phyloP scores from a whole-genome alignment of 2,329 filamentous ascomycete genomes.

The Pseudocercospora fuligena region DNA sequence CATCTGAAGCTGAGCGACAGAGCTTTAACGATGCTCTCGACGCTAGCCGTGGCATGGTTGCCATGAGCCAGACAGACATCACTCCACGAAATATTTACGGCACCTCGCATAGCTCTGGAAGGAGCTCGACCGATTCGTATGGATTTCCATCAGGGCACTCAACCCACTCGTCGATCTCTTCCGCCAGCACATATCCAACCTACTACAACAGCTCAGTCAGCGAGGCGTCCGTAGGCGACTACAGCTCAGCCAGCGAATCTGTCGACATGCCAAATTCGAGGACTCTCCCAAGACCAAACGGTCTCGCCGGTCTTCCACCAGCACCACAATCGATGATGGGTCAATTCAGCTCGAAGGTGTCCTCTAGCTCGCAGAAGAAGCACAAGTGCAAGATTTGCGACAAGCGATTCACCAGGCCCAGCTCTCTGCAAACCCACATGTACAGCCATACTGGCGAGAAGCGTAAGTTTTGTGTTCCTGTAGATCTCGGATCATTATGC shows the following conservation, averaged over 20 bases:
- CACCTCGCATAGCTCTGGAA: conserved; percentile 47
- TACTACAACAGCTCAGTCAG: conserved; percentile 84
- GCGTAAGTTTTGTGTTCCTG: conserved; percentile 67
- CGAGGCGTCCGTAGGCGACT: conserved; percentile 85
- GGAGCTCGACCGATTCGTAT: conserved; percentile 83
- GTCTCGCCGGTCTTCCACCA: conserved; percentile 70
- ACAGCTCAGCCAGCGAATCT: conserved; percentile 86
- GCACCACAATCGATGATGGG: conserved; percentile 98
- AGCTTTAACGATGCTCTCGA: conserved; percentile 89
- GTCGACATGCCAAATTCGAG: conserved; percentile 80
- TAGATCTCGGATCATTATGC: neutral
- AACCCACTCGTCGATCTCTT: conserved; percentile 87
- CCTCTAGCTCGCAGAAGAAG: conserved; percentile 96
- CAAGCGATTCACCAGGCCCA: conserved; percentile 93
- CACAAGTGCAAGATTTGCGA: conserved; percentile 99
- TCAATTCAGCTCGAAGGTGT: conserved; percentile 95
- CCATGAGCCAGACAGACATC: conserved; percentile 83
- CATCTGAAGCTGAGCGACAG: conserved; percentile 62
- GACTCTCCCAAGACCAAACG: conserved; percentile 80
- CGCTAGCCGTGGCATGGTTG: conserved; percentile 91
- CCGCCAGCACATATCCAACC: conserved; percentile 75
- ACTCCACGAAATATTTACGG: conserved; percentile 91
- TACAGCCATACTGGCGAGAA: conserved; percentile 98
- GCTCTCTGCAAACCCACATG: conserved; percentile 95
- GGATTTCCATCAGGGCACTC: conserved; percentile 87